Percentiles rank a stretch among this genome's conserved stretches.
Evolutionary conservation across 306 rosid species (phyloP).

Genomic region (Prunus persica): Prunus_persica_NCBIv2 NC_034009.1:45373001-45373500

Average conservation of each 20-base stretch:
- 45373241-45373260: background rate
- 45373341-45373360: background rate
- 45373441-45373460: background rate
- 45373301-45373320: background rate
- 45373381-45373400: background rate
- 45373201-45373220: background rate
- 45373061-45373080: too few relatives aligned
- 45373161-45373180: too few relatives aligned
- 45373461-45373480: constrained; percentile 16
- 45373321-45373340: background rate
- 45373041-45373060: too few relatives aligned
- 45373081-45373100: too few relatives aligned
- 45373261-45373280: background rate
- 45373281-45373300: background rate
- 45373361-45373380: background rate
- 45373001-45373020: too few relatives aligned
- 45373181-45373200: too few relatives aligned
- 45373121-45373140: too few relatives aligned
- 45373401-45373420: background rate
- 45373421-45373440: background rate
- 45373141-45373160: too few relatives aligned
- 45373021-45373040: too few relatives aligned
- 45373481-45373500: constrained; percentile 16
- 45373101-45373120: too few relatives aligned
- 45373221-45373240: background rate